Evolutionary conservation across 179 eudicot genomes (phyloP).

Genomic region (Patellifolia procumbens): DNA sequence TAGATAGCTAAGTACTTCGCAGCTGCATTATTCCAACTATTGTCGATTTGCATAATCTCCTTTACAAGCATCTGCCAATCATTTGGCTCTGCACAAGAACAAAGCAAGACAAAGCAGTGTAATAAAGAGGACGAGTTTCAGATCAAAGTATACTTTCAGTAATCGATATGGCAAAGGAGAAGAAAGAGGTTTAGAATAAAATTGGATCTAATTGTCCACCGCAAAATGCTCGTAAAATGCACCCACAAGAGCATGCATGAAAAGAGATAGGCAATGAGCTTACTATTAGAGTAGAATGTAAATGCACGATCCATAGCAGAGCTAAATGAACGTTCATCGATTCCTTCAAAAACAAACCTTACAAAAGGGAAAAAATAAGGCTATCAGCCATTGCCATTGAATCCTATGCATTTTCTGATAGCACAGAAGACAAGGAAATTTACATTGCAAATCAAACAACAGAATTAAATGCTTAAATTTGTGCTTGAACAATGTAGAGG

Average conservation of each 20-base stretch:
- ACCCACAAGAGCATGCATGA: not conserved
- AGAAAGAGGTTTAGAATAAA: not conserved
- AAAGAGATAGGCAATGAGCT: conserved; percentile 22
- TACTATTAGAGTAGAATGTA: conserved; percentile 62
- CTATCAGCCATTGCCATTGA: not conserved
- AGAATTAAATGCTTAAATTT: not conserved
- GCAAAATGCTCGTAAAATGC: too few species aligned
- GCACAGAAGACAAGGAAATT: not conserved
- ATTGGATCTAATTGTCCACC: not conserved
- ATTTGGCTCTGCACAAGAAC: conserved; percentile 50
- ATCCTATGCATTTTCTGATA: not conserved
- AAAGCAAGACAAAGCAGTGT: not conserved
- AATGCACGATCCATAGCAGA: conserved; percentile 73
- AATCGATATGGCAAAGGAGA: not conserved
- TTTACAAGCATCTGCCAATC: conserved; percentile 56
- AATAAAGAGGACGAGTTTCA: not conserved
- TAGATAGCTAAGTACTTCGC: conserved; percentile 62
- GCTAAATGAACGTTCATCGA: conserved; percentile 73
- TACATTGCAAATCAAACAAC: not conserved
- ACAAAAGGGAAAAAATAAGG: not conserved
- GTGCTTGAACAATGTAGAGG: not conserved
- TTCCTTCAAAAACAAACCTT: conserved; percentile 87
- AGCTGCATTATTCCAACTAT: conserved; percentile 82
- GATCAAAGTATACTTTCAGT: not conserved
- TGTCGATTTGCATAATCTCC: conserved; percentile 65